Evolutionary conservation across 164 flowering plant genomes (phyloP), one percentile per base, ranked within the genome.

Genomic region (Sextonia rubra): DNA sequence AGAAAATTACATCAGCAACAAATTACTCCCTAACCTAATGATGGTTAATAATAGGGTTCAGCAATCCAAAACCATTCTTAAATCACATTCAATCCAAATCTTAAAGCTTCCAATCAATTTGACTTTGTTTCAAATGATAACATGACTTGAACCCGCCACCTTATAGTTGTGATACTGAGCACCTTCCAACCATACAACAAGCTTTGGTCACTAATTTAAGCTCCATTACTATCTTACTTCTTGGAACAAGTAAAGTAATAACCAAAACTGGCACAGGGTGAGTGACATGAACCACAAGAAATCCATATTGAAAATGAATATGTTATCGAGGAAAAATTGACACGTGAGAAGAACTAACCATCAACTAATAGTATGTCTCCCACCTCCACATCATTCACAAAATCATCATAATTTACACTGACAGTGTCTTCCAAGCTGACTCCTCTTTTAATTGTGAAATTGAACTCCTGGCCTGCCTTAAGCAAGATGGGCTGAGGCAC

Each of bases 321-420:
- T 8, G 26, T 26, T 8, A 12, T 23, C 4, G 24, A 62, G 24
- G 15, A 62, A 22, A 26, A 62, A 14, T 15, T 76, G 68, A 30
- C 47, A 61, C 48, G 11, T 62, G 4, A 55, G 26, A 63, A 30
- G 56, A 65, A 48, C 49, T 83, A 82, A 95, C 99, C 99, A 86
- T 95, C 99, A 79, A 95, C 97, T 66, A 95, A 84, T 26, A 95
- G 81, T 29, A 77, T 86, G 80, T 95, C 99, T 22, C 97, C 97
- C 76, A 69, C 89, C 73, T 89, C 99, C 69, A 95, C 98, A 85
- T 95, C 99, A 83, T 88, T 90, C 71, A 95, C 87, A 78, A 95
- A 95, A 79, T 89, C 99, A 75, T 95, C 99, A 81, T 95, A 95
- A 76, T 95, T 95, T 61, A 95, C 99, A 84, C 98, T 91, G 49